Evolutionary conservation across 176 grass and related monocot genomes (phyloP).

Genomic region (Hsuehochloa calcarea): DNA sequence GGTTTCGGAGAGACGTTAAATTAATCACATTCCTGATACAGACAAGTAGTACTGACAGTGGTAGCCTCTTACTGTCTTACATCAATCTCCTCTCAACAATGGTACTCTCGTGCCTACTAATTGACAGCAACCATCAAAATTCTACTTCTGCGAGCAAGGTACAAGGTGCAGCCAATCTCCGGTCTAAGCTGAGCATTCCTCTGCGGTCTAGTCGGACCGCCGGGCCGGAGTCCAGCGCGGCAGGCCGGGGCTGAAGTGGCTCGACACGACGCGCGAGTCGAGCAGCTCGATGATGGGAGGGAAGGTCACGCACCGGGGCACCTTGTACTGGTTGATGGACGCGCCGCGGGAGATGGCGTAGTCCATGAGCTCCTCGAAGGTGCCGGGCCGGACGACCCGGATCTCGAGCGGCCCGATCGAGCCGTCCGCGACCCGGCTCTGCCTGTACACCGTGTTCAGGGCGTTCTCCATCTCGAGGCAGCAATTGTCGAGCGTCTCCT

Average conservation of each 20-base stretch:
- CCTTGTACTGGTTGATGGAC: conserved; percentile 96
- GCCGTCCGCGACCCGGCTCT: conserved; percentile 84
- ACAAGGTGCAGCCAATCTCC: neutral
- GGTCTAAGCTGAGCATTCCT: neutral
- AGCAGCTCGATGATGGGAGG: conserved; percentile 87
- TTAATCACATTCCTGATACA: conserved; percentile 11
- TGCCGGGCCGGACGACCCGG: conserved; percentile 67
- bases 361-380: conserved; percentile 96
- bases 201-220: conserved; percentile 27
- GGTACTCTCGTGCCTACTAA: conserved; percentile 30
- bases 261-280: conserved; percentile 84
- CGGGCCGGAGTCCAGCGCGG: conserved; percentile 66
- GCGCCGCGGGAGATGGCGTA: conserved; percentile 88
- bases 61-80: conserved; percentile 28
- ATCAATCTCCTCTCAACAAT: conserved; percentile 32
- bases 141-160: conserved; percentile 10
- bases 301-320: conserved; percentile 83
- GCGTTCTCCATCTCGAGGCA: conserved; percentile 90
- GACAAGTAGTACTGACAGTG: neutral
- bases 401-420: conserved; percentile 95
- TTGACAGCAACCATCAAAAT: conserved; percentile 41
- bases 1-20: conserved; percentile 1
- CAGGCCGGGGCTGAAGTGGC: conserved; percentile 74
- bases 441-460: conserved; percentile 80
- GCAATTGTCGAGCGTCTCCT: conserved; percentile 52